Evolutionary conservation across 306 rosid species (phyloP).

Genomic region (Gastrolobium bilobum): DNA sequence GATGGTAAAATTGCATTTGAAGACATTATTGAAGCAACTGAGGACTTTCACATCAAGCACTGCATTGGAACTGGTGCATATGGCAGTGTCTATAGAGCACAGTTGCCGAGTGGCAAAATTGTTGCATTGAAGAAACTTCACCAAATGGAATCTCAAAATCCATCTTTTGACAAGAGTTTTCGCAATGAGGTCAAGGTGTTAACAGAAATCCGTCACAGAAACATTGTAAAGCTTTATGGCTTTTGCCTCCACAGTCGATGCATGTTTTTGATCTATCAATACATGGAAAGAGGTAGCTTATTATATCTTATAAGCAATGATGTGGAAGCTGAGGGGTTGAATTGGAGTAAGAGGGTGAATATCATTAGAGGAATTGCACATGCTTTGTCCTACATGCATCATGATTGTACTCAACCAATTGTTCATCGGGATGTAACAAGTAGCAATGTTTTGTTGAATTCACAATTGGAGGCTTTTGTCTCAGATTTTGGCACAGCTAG

Average conservation of each 20-base stretch:
- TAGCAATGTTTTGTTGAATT: constrained; percentile 29
- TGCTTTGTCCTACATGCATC: constrained; percentile 41
- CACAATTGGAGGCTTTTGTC: constrained; percentile 6
- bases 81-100: constrained; percentile 3
- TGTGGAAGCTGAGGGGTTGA: neutral
- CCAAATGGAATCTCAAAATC: constrained; percentile 11
- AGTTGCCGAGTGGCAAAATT: neutral
- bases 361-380: constrained; percentile 21
- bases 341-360: constrained; percentile 18
- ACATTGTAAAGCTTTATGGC: constrained; percentile 32
- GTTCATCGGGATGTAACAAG: constrained; percentile 37
- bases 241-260: constrained; percentile 24
- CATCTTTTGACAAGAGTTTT: constrained; percentile 24
- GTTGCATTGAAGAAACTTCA: constrained; percentile 35
- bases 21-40: constrained; percentile 34
- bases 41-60: constrained; percentile 23
- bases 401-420: constrained; percentile 9
- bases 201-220: neutral
- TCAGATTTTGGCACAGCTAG: constrained; percentile 22
- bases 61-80: constrained; percentile 9
- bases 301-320: neutral
- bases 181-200: constrained; percentile 14
- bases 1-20: constrained; percentile 33
- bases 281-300: constrained; percentile 42
- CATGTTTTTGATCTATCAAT: constrained; percentile 30